These are phyloP conservation scores for Trichoderma guizhouense DNA, from an alignment of 2,329 filamentous ascomycete genomes.

Conservation along the genomic window DNA sequence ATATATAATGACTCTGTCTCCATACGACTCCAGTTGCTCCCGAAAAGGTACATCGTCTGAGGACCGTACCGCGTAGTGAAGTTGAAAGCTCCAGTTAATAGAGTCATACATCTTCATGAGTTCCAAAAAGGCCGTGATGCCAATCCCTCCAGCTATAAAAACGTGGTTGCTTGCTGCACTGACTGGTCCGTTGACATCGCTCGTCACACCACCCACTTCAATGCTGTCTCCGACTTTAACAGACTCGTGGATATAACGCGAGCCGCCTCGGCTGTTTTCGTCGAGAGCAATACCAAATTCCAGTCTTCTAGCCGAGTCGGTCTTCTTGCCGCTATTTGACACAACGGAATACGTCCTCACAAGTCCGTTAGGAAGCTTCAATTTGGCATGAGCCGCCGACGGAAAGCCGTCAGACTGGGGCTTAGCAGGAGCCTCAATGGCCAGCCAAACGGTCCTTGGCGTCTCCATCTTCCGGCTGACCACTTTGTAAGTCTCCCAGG, in stretches of 20 bases:
- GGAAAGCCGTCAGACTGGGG: constrained; percentile 35
- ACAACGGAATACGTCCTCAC: constrained; percentile 61
- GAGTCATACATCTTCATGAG: constrained; percentile 41
- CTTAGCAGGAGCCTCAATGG: constrained; percentile 45
- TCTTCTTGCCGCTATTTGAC: constrained; percentile 23
- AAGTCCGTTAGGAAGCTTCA: constrained; percentile 55
- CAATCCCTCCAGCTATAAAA: constrained; percentile 62
- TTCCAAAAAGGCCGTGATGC: constrained; percentile 61
- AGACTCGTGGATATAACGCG: constrained; percentile 52
- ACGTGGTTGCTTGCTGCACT: constrained; percentile 54
- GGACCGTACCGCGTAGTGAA: constrained; percentile 59
- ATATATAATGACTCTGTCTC: constrained; percentile 48
- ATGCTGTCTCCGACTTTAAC: constrained; percentile 48
- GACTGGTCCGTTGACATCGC: constrained; percentile 42
- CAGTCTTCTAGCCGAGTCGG: constrained; percentile 44
- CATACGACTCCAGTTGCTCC: constrained; percentile 43
- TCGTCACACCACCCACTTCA: constrained; percentile 48
- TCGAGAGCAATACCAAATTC: constrained; percentile 58
- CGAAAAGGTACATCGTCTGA: constrained; percentile 52
- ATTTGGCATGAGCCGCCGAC: constrained; percentile 51
- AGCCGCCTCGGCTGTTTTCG: constrained; percentile 56
- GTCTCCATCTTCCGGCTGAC: constrained; percentile 51
- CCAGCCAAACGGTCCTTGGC: constrained; percentile 47
- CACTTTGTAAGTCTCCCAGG: constrained; percentile 47
- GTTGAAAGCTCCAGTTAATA: constrained; percentile 48